Conservation (phyloP, 768 basidiomycete genomes). For the Termitomyces sp. region DNA sequence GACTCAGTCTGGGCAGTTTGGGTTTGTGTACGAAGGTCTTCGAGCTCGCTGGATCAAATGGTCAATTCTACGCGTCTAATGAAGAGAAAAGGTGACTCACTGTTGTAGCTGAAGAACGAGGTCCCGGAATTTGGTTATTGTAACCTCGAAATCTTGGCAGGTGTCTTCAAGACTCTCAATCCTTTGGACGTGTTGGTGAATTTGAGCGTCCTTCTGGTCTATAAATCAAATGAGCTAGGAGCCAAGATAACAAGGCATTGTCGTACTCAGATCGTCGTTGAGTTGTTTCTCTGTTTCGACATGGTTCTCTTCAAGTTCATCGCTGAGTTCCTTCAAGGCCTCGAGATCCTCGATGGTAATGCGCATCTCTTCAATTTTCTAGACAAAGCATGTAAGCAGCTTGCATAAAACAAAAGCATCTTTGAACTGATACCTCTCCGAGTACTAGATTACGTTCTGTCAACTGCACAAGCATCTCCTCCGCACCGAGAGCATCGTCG, state of each 20-base stretch:
- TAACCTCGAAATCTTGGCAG: constrained; percentile 80
- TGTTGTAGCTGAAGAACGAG: constrained; percentile 78
- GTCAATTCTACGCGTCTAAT: neutral
- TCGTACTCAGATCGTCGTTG: constrained; percentile 81
- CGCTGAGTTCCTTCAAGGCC: constrained; percentile 90
- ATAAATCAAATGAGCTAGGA: neutral
- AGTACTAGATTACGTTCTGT: constrained; percentile 92
- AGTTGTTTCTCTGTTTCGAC: constrained; percentile 88
- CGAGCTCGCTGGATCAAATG: constrained; percentile 64
- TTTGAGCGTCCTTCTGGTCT: constrained; percentile 67
- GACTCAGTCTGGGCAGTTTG: constrained; percentile 82
- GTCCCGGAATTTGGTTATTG: constrained; percentile 90
- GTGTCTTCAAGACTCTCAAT: constrained; percentile 69
- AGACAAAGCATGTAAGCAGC: constrained; percentile 1
- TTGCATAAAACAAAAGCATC: neutral
- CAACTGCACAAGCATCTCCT: constrained; percentile 93
- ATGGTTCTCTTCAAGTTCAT: constrained; percentile 97
- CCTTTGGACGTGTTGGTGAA: constrained; percentile 61
- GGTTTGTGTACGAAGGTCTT: constrained; percentile 75
- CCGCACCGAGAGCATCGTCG: constrained; percentile 91
- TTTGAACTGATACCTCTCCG: constrained; percentile 57
- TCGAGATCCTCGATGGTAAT: constrained; percentile 96
- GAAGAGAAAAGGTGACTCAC: constrained; percentile 33
- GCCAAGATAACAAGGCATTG: neutral
- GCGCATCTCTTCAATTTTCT: constrained; percentile 99